phyloP scores from a whole-genome alignment of 345 rosid genomes.

The Citropsis articulata region DNA sequence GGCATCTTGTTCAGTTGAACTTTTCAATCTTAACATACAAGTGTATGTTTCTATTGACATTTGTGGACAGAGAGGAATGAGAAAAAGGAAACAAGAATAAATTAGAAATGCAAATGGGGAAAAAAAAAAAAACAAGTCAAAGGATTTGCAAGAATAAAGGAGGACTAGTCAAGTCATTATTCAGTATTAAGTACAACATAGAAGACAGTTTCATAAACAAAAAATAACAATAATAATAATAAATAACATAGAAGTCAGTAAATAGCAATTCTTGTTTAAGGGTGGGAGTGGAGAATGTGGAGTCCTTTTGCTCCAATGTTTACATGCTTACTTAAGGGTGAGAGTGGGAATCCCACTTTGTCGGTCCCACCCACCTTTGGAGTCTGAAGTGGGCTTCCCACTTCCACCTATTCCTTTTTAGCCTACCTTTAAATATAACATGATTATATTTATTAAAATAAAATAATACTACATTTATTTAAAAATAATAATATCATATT shows the following conservation, averaged over 20 bases:
- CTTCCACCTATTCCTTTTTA: too few relatives aligned
- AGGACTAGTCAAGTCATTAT: not conserved
- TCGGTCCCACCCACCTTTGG: too few relatives aligned
- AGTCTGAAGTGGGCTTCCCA: too few relatives aligned
- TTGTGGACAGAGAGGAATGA: not conserved
- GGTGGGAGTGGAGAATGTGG: too few relatives aligned
- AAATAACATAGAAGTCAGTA: not conserved
- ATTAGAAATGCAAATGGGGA: not conserved
- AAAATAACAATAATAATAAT: too few relatives aligned
- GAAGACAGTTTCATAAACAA: not conserved
- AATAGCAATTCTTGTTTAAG: not conserved
- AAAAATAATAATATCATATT: too few relatives aligned
- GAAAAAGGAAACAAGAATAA: constrained; percentile 10
- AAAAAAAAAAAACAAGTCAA: not conserved
- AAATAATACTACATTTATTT: too few relatives aligned
- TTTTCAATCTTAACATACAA: constrained; percentile 78
- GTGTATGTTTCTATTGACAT: constrained; percentile 64
- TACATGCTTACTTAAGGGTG: too few relatives aligned
- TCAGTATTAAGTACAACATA: not conserved
- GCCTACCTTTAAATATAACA: too few relatives aligned
- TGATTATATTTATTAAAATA: too few relatives aligned
- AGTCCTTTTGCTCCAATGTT: too few relatives aligned
- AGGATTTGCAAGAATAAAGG: not conserved
- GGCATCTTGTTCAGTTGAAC: constrained; percentile 76
- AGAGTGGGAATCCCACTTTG: too few relatives aligned